Conservation (phyloP, 2,329 filamentous ascomycete genomes). For the Aspergillus spinulosporus region DNA sequence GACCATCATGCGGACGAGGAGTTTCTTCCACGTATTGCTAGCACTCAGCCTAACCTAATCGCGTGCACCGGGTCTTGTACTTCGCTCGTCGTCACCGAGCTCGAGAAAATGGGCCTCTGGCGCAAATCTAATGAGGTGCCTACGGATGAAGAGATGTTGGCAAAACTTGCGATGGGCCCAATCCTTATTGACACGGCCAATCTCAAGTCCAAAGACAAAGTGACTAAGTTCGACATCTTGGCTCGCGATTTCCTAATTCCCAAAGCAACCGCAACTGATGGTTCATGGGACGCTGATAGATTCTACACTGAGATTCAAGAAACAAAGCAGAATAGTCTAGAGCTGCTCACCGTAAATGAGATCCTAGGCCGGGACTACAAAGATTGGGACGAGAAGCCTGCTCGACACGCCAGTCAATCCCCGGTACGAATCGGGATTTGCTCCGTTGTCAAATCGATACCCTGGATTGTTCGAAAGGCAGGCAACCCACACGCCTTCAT, state of each 20-base stretch:
- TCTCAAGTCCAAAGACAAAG: slow-evolving; percentile 45
- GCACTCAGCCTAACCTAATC: slow-evolving; percentile 53
- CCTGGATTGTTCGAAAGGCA: slow-evolving; percentile 55
- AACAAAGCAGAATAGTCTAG: slow-evolving; percentile 58
- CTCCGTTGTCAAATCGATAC: slow-evolving; percentile 58
- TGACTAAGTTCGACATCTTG: slow-evolving; percentile 51
- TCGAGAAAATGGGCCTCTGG: slow-evolving; percentile 48
- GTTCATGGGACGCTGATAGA: slow-evolving; percentile 45
- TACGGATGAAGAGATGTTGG: slow-evolving; percentile 30
- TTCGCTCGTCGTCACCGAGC: slow-evolving; percentile 56
- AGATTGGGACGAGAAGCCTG: slow-evolving; percentile 53
- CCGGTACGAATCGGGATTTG: slow-evolving; percentile 56
- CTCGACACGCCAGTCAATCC: slow-evolving; percentile 26
- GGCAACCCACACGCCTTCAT: slow-evolving; percentile 38
- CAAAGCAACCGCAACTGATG: slow-evolving; percentile 40
- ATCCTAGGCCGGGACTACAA: slow-evolving; percentile 65
- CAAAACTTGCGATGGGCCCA: slow-evolving; percentile 43
- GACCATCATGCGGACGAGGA: slow-evolving; percentile 64
- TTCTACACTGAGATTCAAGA: slow-evolving; percentile 55
- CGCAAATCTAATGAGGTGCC: slow-evolving; percentile 32
- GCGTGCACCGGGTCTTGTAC: slow-evolving; percentile 59
- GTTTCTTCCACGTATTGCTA: slow-evolving; percentile 48
- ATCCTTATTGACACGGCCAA: slow-evolving; percentile 50
- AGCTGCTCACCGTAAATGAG: slow-evolving; percentile 54
- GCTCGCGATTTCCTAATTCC: slow-evolving; percentile 53